A percentile compares a stretch with the other conserved stretches of the same genome.
Evolutionary conservation across 768 basidiomycete species (phyloP).

Genomic region (Lentinula aciculospora): DNA sequence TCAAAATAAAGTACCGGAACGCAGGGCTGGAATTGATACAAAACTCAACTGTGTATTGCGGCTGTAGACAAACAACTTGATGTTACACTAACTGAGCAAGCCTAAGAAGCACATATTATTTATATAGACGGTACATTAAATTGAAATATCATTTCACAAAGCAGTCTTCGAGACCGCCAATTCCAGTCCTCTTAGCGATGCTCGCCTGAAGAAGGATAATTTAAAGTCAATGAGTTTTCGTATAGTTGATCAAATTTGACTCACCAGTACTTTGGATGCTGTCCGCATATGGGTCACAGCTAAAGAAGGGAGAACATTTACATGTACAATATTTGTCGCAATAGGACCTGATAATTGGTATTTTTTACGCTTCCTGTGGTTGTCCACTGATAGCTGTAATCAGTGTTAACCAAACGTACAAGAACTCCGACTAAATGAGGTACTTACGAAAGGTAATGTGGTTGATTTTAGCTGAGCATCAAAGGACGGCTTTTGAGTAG

Average conservation of each 20-base stretch:
- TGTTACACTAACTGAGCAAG: not conserved
- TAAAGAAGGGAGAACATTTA: not conserved
- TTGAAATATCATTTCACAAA: not conserved
- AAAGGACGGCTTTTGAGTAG: conserved; percentile 2
- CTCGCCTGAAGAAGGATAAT: not conserved
- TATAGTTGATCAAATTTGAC: not conserved
- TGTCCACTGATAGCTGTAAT: not conserved
- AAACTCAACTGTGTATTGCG: too few species aligned
- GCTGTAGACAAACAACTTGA: too few species aligned
- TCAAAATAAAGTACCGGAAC: too few species aligned
- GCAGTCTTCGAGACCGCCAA: conserved; percentile 4
- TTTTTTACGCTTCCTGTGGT: not conserved
- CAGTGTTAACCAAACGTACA: not conserved
- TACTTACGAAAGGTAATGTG: conserved; percentile 1
- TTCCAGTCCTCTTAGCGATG: conserved; percentile 4
- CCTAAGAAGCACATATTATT: not conserved
- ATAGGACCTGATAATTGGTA: not conserved
- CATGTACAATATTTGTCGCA: not conserved
- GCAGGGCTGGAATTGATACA: too few species aligned
- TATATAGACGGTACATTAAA: not conserved
- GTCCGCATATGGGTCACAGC: not conserved
- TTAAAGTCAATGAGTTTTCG: too few species aligned
- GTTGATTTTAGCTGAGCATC: not conserved
- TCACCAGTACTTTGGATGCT: conserved; percentile 4
- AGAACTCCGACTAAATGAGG: not conserved